Base-by-base conservation (phyloP, 148 eudicot species). In the Rhododendron kiyosumense region DNA sequence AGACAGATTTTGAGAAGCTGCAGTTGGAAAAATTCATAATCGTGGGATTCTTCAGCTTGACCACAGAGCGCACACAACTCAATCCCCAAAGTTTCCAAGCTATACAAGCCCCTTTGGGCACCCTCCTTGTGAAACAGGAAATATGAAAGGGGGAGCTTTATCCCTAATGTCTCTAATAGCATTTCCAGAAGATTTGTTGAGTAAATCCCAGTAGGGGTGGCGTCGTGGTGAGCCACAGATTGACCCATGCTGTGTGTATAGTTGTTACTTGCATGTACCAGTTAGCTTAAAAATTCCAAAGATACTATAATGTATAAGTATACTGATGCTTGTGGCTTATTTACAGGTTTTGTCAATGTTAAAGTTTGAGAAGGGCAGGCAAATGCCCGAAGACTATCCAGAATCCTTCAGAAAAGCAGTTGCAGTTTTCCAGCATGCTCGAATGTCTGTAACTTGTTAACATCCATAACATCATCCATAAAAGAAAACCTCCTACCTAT, bases 371-470 rank as follows among this genome's bases (percentile, higher is more conserved):
- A 95, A 95, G 88, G 87, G 91, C 54, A 88, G 86, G 83, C 89
- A 82, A 93, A 84, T 95, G 91, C 95, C 98, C 13, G 96, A 92
- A 91, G 94, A 92, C 87, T 95, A 95, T 79, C 82, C 86, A 75
- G 90, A 85, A 89, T 94, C 92, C 57, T 93, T 94, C 78, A 83
- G 57, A 86, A 92, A 94, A 94, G 95, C 98, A 85, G 87, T 92
- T 79, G 94, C 95, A 36, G 96, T 94, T 54, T 95, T 95, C 85
- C 94, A 94, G 85, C 95, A 95, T 91, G 97, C 98, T 63, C 88
- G 89, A 88, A 87, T 95, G 96, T 95, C 81, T 82, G 94, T 65
- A 57, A 22, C 73, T 67, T 36, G 3, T 49, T 46, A 51, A 28
- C 41, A n/a, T n/a, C n/a, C n/a, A n/a, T n/a, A n/a, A n/a, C n/a